Conservation (phyloP, 495 filamentous ascomycete species). For the Viridothelium virens region DNA sequence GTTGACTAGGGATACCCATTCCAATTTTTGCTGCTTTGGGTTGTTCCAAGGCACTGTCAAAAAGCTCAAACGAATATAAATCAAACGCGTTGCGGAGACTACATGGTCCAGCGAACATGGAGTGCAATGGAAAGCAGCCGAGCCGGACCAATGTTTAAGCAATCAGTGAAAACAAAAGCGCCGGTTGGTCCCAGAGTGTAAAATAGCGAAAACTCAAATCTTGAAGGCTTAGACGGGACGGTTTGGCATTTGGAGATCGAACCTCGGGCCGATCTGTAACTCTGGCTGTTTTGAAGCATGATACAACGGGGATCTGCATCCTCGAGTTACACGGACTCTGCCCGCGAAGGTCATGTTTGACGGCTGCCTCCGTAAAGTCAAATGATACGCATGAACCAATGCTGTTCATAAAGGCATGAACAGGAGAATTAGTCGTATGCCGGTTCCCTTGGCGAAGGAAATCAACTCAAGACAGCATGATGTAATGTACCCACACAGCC, state of each 20-base stretch:
- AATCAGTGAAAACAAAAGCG: background rate
- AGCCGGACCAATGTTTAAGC: background rate
- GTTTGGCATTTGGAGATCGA: background rate
- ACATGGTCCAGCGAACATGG: background rate
- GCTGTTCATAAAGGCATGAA: background rate
- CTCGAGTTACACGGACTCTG: background rate
- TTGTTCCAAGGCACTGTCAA: background rate
- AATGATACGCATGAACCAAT: background rate
- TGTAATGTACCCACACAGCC: background rate
- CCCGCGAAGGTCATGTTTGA: too few species aligned
- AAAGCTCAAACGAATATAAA: background rate
- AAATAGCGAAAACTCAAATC: slow-evolving; percentile 8
- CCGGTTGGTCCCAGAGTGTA: background rate
- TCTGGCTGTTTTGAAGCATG: slow-evolving; percentile 1
- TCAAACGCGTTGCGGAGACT: background rate
- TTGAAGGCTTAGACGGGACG: background rate
- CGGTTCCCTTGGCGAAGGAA: background rate
- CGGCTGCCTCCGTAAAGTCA: background rate
- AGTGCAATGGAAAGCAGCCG: slow-evolving; percentile 1
- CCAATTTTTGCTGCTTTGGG: background rate
- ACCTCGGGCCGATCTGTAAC: background rate
- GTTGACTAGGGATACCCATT: background rate
- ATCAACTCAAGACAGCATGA: background rate
- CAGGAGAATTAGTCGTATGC: too few species aligned
- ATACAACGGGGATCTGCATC: slow-evolving; percentile 2